Evolutionary conservation across 1,139 yeast genomes (phyloP).

Genomic region (Groenewaldozyma auringiensis): DNA sequence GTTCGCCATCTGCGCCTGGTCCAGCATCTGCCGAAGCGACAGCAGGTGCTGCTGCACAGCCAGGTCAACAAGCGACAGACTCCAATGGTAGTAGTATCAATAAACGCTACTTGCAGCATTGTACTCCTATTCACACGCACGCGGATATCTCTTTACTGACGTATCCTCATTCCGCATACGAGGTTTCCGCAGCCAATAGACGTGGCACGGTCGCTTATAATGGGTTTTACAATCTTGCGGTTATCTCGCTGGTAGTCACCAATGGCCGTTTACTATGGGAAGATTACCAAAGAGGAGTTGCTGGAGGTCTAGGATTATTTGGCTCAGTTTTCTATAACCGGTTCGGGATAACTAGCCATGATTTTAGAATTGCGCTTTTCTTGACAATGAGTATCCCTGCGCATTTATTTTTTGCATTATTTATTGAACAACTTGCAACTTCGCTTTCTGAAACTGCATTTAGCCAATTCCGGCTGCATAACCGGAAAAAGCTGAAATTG

Average conservation of each 20-base stretch:
- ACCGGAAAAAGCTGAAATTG: conserved; percentile 1
- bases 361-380: conserved; percentile 22
- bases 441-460: conserved; percentile 14
- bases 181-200: conserved; percentile 4
- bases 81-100: neutral
- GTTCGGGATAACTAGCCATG: conserved; percentile 29
- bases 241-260: conserved; percentile 34
- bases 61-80: neutral
- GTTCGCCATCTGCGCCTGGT: too few relatives aligned
- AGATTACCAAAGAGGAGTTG: conserved; percentile 29
- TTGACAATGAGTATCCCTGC: conserved; percentile 30
- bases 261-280: conserved; percentile 34
- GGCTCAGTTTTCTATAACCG: conserved; percentile 23
- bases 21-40: too few relatives aligned
- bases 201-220: conserved; percentile 20
- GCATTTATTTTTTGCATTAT: conserved; percentile 32
- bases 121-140: neutral
- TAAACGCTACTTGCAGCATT: neutral
- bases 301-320: conserved; percentile 24
- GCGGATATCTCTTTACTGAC: neutral
- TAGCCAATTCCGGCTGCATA: neutral
- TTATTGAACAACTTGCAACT: conserved; percentile 28
- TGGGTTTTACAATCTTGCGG: conserved; percentile 36
- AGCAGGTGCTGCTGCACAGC: neutral
- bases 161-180: neutral